Percentiles rank a stretch among this genome's conserved stretches.
Conservation (phyloP, 139 green algal species). For the Zygnema cylindricum region DNA sequence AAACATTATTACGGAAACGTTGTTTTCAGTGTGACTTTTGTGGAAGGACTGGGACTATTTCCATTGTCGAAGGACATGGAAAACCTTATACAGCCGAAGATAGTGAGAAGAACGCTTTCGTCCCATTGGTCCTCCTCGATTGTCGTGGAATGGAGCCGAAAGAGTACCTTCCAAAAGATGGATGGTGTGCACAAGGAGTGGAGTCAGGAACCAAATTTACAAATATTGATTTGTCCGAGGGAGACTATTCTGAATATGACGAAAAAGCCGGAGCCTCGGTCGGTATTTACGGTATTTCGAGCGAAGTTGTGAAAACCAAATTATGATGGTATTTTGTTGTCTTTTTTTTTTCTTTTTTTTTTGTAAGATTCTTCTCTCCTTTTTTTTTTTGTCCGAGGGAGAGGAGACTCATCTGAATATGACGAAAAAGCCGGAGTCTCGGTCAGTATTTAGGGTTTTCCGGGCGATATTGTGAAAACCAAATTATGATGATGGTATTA, state of each 20-base stretch:
- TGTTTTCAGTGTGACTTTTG: constrained; percentile 59
- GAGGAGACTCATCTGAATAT: constrained; percentile 51
- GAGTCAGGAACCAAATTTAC: constrained; percentile 52
- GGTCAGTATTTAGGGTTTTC: constrained; percentile 53
- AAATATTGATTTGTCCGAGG: constrained; percentile 58
- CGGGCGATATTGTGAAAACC: constrained; percentile 44
- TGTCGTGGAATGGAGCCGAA: constrained; percentile 56
- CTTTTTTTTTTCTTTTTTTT: too few species aligned
- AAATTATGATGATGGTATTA: constrained; percentile 13
- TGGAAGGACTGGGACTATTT: constrained; percentile 43
- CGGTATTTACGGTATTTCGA: constrained; percentile 52
- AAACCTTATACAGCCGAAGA: constrained; percentile 54
- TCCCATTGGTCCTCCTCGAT: constrained; percentile 45
- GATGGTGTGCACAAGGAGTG: constrained; percentile 31
- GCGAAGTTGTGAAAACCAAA: constrained; percentile 50
- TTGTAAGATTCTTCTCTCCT: too few species aligned
- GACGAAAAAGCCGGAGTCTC: constrained; percentile 51
- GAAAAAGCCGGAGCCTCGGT: constrained; percentile 51
- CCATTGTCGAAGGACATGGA: constrained; percentile 41
- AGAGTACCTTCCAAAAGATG: constrained; percentile 47
- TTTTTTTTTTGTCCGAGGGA: too few species aligned
- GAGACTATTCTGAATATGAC: constrained; percentile 56
- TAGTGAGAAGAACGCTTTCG: constrained; percentile 47
- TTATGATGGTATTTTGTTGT: background rate
- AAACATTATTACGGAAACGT: too few species aligned